Evolutionary conservation across 2,329 filamentous ascomycete species (phyloP).

Genomic region (Neonectria coccinea): DNA sequence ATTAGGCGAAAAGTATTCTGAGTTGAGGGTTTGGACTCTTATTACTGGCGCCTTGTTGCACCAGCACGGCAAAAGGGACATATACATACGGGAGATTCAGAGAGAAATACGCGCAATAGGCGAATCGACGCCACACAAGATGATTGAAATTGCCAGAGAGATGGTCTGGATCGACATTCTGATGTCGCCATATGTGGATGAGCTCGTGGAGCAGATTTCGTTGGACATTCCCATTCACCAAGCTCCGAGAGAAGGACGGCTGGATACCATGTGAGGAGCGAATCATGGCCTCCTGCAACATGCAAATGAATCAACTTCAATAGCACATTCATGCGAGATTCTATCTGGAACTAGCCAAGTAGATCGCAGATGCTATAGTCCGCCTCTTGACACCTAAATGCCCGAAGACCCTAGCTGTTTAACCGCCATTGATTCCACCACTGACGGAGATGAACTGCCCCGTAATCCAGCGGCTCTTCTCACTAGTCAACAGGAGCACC

Average conservation of each 20-base stretch:
- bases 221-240: no score
- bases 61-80: neutral
- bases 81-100: neutral
- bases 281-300: no score
- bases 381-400: no score
- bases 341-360: no score
- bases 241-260: no score
- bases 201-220: no score
- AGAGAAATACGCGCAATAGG: neutral
- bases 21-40: slow-evolving; percentile 2
- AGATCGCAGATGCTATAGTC: no score
- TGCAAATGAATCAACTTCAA: no score
- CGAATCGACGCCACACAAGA: neutral
- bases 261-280: no score
- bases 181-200: no score
- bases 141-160: neutral
- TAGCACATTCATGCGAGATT: no score
- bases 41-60: slow-evolving; percentile 5
- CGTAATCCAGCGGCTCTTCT: slow-evolving; percentile 38
- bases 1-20: neutral
- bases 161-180: slow-evolving; percentile 8
- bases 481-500: slow-evolving; percentile 27
- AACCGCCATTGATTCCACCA: slow-evolving; percentile 31
- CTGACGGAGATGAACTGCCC: slow-evolving; percentile 36
- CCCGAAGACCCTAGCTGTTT: neutral